Percentiles rank a stretch among this genome's conserved stretches.
phyloP scores from a whole-genome alignment of 441 rosid species.

The Pelargonium australe region DNA sequence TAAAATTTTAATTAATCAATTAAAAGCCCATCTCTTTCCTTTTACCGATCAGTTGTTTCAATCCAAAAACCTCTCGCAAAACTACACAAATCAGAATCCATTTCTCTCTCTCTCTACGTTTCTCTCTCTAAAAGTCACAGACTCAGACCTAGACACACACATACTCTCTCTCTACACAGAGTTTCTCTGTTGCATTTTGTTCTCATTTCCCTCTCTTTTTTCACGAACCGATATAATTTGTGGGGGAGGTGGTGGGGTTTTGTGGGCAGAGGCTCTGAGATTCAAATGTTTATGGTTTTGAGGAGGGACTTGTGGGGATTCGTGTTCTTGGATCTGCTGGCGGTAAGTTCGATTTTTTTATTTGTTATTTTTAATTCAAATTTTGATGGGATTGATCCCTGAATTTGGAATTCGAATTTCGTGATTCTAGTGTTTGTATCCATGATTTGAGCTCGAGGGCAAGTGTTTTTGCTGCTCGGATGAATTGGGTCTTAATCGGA shows the following conservation, averaged over 20 bases:
- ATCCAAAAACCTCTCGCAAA: background rate
- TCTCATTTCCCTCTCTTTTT: conserved; percentile 1
- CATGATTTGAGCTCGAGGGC: conserved; percentile 2
- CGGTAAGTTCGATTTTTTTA: background rate
- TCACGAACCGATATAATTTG: background rate
- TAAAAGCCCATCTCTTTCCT: background rate
- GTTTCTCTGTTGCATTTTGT: background rate
- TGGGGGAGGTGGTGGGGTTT: background rate
- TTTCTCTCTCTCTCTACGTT: background rate
- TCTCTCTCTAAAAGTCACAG: background rate
- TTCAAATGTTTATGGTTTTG: conserved; percentile 1
- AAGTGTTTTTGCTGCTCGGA: background rate
- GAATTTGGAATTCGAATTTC: background rate
- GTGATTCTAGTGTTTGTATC: conserved; percentile 1
- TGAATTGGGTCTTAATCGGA: background rate
- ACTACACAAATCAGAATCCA: background rate
- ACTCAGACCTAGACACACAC: background rate
- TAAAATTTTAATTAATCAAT: too few species aligned
- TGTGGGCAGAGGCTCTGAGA: background rate
- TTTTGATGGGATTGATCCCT: background rate
- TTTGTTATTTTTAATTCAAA: background rate
- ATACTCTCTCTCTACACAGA: background rate
- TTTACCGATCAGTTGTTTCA: conserved; percentile 3
- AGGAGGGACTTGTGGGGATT: conserved; percentile 4
- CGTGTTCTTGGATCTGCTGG: background rate